Evolutionary conservation across 2,329 filamentous ascomycete species (phyloP).

Genomic region (Curvularia hawaiiensis): DNA sequence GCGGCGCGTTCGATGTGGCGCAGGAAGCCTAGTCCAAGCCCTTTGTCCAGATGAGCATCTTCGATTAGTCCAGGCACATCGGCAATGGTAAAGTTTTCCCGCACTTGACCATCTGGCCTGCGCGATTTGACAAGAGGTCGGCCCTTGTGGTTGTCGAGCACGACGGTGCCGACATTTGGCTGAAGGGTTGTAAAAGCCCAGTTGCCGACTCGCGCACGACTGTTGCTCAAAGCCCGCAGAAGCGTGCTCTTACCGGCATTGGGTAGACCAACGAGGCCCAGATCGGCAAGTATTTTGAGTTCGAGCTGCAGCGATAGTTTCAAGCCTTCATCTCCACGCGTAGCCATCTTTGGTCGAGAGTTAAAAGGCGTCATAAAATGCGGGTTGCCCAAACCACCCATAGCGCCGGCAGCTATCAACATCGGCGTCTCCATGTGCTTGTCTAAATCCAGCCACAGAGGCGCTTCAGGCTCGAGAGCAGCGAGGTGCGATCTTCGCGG

Average conservation of each 20-base stretch:
- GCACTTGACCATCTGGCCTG: conserved; percentile 56
- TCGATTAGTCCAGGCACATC: conserved; percentile 95
- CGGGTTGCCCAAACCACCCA: conserved; percentile 91
- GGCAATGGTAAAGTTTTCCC: conserved; percentile 87
- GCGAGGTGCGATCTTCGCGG: conserved; percentile 62
- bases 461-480: conserved; percentile 72
- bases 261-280: conserved; percentile 90
- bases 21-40: conserved; percentile 88
- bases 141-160: conserved; percentile 85
- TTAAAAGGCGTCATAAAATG: conserved; percentile 83
- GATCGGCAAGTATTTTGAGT: conserved; percentile 91
- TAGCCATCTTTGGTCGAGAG: conserved; percentile 83
- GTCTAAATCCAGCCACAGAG: conserved; percentile 65
- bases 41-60: conserved; percentile 88
- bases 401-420: conserved; percentile 82
- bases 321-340: conserved; percentile 80
- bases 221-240: conserved; percentile 84
- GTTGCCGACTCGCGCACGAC: conserved; percentile 83
- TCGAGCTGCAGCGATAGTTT: conserved; percentile 84
- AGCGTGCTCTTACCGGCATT: conserved; percentile 97
- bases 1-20: conserved; percentile 93
- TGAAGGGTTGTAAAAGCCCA: conserved; percentile 98
- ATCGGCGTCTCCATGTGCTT: conserved; percentile 82
- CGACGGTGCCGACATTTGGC: conserved; percentile 94
- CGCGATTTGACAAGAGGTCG: conserved; percentile 63